Evolutionary conservation across 208 protist genomes (phyloP).

Genomic region (Trichomonas vaginalis): DNA sequence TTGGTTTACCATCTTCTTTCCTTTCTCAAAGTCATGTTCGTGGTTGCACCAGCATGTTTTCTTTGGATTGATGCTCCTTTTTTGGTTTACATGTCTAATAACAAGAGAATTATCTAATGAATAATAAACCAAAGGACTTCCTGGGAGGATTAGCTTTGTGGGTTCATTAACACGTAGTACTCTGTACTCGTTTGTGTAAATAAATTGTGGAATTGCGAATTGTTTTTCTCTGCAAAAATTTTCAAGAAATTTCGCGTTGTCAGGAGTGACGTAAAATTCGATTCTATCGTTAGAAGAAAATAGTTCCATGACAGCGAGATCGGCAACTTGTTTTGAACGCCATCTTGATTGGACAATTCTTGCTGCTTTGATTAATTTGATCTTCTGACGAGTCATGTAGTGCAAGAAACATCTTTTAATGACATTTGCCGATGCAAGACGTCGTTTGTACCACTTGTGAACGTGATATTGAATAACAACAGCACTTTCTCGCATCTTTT

Average conservation of each 20-base stretch:
- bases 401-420: background rate
- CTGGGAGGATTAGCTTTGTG: background rate
- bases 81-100: background rate
- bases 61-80: background rate
- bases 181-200: background rate
- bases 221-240: background rate
- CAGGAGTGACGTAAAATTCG: background rate
- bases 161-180: background rate
- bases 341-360: background rate
- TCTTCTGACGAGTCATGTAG: background rate
- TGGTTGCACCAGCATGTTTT: background rate
- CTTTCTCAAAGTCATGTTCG: background rate
- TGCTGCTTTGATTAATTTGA: background rate
- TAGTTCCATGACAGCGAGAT: background rate
- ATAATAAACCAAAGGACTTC: background rate
- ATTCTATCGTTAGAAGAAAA: background rate
- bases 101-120: background rate
- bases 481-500: background rate
- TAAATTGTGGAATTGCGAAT: background rate
- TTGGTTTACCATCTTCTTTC: background rate
- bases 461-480: background rate
- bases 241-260: background rate
- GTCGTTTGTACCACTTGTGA: background rate
- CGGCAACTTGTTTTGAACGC: background rate
- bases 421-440: background rate